These are phyloP conservation scores for Circinella umbellata DNA, from an alignment of 371 early-diverging fungal genomes.

Conservation along the genomic window DNA sequence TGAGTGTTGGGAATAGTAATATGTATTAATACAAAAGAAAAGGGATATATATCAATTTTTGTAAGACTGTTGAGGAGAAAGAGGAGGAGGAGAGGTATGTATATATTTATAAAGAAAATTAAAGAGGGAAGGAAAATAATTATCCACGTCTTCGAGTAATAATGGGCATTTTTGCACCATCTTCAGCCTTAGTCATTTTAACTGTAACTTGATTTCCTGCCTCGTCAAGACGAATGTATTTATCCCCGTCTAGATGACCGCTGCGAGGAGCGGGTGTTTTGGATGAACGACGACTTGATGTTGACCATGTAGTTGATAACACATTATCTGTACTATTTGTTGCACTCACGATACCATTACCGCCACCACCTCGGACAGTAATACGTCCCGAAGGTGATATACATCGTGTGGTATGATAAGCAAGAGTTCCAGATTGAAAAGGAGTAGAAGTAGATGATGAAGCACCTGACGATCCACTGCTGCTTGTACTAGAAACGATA, in stretches of 20 bases:
- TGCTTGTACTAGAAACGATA: constrained; percentile 17
- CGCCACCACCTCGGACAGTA: constrained; percentile 39
- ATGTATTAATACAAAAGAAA: background rate
- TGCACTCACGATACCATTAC: background rate
- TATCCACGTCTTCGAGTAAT: background rate
- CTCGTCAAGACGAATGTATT: constrained; percentile 39
- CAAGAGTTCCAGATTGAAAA: constrained; percentile 25
- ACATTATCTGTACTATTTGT: constrained; percentile 16
- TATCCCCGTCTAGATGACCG: constrained; percentile 39
- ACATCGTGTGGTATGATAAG: constrained; percentile 27
- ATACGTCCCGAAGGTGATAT: constrained; percentile 48
- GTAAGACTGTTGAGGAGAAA: background rate
- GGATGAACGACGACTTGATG: constrained; percentile 30
- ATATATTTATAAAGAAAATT: background rate
- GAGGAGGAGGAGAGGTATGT: background rate
- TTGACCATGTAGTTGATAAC: constrained; percentile 33
- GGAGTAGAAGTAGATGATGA: constrained; percentile 13
- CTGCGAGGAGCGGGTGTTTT: constrained; percentile 7
- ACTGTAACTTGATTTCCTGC: constrained; percentile 40
- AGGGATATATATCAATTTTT: background rate
- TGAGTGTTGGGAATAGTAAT: no score
- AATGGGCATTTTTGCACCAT: constrained; percentile 11
- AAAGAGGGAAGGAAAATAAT: background rate
- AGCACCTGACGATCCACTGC: constrained; percentile 21
- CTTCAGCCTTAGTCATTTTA: constrained; percentile 44